Conservation (phyloP, 495 filamentous ascomycete species). For the Daldinia bambusicola region DNA sequence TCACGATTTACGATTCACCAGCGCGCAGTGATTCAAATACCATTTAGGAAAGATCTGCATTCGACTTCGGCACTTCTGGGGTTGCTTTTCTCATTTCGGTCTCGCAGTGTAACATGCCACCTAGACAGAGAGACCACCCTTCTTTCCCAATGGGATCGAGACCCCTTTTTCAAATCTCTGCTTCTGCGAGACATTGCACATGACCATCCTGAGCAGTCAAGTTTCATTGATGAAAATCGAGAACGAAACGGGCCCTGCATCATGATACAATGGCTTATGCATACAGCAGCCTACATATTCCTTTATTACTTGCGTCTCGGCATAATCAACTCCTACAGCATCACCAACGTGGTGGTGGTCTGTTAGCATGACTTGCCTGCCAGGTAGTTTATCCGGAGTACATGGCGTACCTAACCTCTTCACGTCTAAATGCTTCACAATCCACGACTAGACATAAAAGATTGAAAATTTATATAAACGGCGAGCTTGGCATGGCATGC, state of each 20-base stretch:
- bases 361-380: conserved; percentile 21
- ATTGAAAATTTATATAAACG: not conserved
- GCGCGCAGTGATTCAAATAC: conserved; percentile 32
- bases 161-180: conserved; percentile 36
- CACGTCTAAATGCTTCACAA: conserved; percentile 4
- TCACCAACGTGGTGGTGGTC: conserved; percentile 21
- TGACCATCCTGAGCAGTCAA: conserved; percentile 37
- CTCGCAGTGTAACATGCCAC: conserved; percentile 45
- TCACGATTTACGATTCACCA: conserved; percentile 35
- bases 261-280: conserved; percentile 29
- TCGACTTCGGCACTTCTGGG: conserved; percentile 47
- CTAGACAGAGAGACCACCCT: conserved; percentile 35
- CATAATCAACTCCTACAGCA: conserved; percentile 28
- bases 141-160: conserved; percentile 30
- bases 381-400: conserved; percentile 39
- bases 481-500: conserved; percentile 2
- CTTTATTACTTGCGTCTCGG: conserved; percentile 39
- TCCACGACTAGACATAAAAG: not conserved
- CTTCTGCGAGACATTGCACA: conserved; percentile 39
- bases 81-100: conserved; percentile 46
- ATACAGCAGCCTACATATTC: conserved; percentile 27
- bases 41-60: conserved; percentile 42
- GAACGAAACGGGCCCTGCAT: conserved; percentile 28
- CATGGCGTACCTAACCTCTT: conserved; percentile 30
- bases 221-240: conserved; percentile 37